Conservation (phyloP, 495 filamentous ascomycete species). For the Neurospora africana region DNA sequence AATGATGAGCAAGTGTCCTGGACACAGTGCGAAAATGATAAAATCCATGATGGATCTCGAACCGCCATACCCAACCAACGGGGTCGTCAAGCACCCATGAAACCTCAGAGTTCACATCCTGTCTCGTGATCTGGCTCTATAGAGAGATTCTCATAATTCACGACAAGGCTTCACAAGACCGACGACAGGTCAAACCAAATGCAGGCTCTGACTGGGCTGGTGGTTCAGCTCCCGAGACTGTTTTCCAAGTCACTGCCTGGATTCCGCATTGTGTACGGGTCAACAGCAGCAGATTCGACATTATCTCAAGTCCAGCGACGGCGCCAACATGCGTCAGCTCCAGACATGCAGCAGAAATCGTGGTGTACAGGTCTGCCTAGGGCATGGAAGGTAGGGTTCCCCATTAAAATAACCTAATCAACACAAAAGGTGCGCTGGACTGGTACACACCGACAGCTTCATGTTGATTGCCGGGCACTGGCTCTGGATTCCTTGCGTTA, state of each 20-base stretch:
- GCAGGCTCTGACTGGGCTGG: neutral
- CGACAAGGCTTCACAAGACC: neutral
- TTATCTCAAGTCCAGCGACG: too few relatives aligned
- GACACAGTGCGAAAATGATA: too few relatives aligned
- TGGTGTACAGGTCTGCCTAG: neutral
- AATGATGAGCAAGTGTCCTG: too few relatives aligned
- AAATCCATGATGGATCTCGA: too few relatives aligned
- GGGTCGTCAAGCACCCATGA: too few relatives aligned
- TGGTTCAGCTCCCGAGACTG: neutral
- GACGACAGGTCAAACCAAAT: neutral
- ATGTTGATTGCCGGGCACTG: neutral
- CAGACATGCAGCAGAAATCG: neutral
- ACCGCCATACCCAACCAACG: too few relatives aligned
- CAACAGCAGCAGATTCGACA: too few relatives aligned
- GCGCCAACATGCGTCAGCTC: too few relatives aligned
- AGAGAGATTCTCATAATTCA: neutral
- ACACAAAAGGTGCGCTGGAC: neutral
- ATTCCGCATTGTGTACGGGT: too few relatives aligned
- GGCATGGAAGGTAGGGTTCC: neutral
- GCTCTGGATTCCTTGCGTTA: neutral
- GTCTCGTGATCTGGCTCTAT: too few relatives aligned
- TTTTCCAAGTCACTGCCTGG: neutral
- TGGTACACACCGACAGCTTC: neutral
- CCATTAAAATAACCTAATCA: too few relatives aligned
- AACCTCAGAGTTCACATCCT: too few relatives aligned